These are phyloP conservation scores for Solanum chilense DNA, from an alignment of 257 asterid species.

Conservation along the genomic window DNA sequence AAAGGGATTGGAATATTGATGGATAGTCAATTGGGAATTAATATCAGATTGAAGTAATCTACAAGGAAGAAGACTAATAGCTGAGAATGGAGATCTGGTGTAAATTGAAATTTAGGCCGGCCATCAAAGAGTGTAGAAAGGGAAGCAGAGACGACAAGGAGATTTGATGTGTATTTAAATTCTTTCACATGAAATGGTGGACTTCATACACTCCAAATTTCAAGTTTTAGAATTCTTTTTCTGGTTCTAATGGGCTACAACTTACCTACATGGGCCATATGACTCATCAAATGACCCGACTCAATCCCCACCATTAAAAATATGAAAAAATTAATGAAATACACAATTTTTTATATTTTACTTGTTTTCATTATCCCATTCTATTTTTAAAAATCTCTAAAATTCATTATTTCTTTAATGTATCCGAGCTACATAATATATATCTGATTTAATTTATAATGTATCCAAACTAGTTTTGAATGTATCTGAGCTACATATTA, in stretches of 20 bases:
- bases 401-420: too few relatives aligned
- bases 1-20: neutral
- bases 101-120: constrained; percentile 11
- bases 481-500: too few relatives aligned
- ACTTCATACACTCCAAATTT: neutral
- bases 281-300: neutral
- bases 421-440: too few relatives aligned
- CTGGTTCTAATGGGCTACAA: neutral
- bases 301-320: neutral
- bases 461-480: too few relatives aligned
- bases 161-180: neutral
- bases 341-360: too few relatives aligned
- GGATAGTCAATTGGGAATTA: neutral
- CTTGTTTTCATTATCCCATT: too few relatives aligned
- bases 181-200: neutral
- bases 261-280: neutral
- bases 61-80: constrained; percentile 19
- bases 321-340: too few relatives aligned
- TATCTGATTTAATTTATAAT: too few relatives aligned
- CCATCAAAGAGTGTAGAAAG: neutral
- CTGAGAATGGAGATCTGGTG: neutral
- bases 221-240: neutral
- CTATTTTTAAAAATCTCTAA: too few relatives aligned
- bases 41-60: neutral
- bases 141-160: constrained; percentile 14